Evolutionary conservation across 2,329 filamentous ascomycete genomes (phyloP).

Genomic region (Neonectria coccinea): DNA sequence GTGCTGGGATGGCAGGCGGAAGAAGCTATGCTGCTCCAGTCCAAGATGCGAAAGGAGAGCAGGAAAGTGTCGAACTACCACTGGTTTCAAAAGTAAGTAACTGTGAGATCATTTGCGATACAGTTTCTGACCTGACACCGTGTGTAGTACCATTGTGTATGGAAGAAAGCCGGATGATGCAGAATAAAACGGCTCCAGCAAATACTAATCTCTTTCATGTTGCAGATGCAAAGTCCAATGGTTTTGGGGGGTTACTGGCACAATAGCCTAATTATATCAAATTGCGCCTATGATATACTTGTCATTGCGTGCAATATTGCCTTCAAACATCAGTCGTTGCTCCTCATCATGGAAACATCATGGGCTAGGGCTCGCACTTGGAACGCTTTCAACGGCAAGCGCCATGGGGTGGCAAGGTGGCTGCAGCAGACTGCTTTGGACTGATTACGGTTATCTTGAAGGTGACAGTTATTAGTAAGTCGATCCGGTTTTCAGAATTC

Average conservation of each 20-base stretch:
- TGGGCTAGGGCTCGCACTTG: no score
- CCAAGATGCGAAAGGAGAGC: slow-evolving; percentile 12
- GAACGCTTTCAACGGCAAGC: no score
- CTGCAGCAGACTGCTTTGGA: no score
- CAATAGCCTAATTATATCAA: neutral
- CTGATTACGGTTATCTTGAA: no score
- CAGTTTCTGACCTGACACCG: neutral
- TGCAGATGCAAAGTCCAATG: neutral
- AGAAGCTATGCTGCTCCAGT: slow-evolving; percentile 5
- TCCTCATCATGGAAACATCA: no score
- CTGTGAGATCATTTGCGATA: no score
- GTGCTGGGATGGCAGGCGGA: slow-evolving; percentile 4
- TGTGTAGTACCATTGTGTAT: slow-evolving; percentile 11
- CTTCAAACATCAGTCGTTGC: neutral
- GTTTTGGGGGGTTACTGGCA: neutral
- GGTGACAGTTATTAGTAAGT: no score
- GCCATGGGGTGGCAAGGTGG: no score
- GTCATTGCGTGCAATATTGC: neutral
- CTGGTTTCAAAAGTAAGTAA: slow-evolving; percentile 10
- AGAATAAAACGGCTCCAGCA: neutral
- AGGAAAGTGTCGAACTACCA: slow-evolving; percentile 10
- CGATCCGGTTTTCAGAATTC: no score
- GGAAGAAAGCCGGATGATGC: slow-evolving; percentile 2
- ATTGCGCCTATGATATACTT: neutral
- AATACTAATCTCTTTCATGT: neutral